phyloP scores from a whole-genome alignment of 164 flowering plant genomes.

The Sedum album region DNA sequence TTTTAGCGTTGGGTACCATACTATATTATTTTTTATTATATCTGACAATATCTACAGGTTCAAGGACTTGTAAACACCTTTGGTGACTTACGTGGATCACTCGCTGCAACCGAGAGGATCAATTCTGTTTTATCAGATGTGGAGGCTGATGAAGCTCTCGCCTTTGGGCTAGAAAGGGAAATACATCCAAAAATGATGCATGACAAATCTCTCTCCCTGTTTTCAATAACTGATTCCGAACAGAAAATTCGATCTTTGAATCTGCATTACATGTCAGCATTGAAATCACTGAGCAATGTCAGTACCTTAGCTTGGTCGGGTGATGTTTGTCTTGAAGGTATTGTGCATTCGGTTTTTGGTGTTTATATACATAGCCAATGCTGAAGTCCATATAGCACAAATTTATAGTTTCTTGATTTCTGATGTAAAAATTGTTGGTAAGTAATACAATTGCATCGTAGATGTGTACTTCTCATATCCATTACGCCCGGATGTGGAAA shows the following conservation, averaged over 20 bases:
- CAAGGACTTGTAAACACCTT: conserved; percentile 94
- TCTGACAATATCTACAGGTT: conserved; percentile 45
- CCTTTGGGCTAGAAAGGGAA: conserved; percentile 78
- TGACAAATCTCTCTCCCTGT: conserved; percentile 40
- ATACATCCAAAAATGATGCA: conserved; percentile 31
- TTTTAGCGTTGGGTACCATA: not conserved
- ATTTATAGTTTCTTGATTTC: not conserved
- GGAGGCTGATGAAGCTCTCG: conserved; percentile 84
- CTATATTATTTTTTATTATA: conserved; percentile 8
- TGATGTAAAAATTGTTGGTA: not conserved
- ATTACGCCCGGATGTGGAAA: conserved; percentile 73
- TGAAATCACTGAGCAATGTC: conserved; percentile 49
- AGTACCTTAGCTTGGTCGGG: conserved; percentile 62
- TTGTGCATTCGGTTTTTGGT: not conserved
- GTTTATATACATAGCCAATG: not conserved
- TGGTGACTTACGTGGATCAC: conserved; percentile 87
- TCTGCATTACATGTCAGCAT: conserved; percentile 48
- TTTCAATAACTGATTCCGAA: conserved; percentile 28
- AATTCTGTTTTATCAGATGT: conserved; percentile 67
- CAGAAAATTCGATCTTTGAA: conserved; percentile 22
- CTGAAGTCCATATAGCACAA: not conserved
- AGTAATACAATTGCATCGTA: conserved; percentile 19
- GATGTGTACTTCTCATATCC: conserved; percentile 95
- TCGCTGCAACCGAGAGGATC: conserved; percentile 89
- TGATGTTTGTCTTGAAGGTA: conserved; percentile 90